Percentiles rank a stretch among this genome's conserved stretches.
These are phyloP conservation scores for Eucalyptus curtisii DNA, from an alignment of 345 rosid genomes.

Conservation along the genomic window DNA sequence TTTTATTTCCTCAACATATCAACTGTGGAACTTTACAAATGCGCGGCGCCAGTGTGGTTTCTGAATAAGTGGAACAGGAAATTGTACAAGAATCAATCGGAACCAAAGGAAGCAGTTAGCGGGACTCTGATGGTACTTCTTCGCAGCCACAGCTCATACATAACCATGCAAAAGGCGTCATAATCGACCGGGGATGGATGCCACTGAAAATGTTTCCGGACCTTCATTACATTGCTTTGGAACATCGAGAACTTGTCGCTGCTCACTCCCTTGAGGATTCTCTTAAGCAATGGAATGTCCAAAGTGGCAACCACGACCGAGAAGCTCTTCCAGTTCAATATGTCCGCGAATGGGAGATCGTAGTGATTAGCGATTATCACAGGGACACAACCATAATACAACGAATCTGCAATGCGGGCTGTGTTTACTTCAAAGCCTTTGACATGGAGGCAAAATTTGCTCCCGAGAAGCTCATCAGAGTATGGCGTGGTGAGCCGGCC, in stretches of 20 bases:
- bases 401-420: conserved; percentile 41
- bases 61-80: neutral
- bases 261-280: conserved; percentile 16
- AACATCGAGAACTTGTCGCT: conserved; percentile 5
- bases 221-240: conserved; percentile 28
- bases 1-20: neutral
- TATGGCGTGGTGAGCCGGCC: conserved; percentile 47
- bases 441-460: conserved; percentile 60
- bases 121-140: conserved; percentile 15
- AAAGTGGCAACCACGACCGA: conserved; percentile 25
- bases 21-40: neutral
- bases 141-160: conserved; percentile 50
- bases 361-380: conserved; percentile 49
- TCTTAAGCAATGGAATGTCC: conserved; percentile 42
- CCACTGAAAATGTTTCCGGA: conserved; percentile 47
- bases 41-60: neutral
- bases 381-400: conserved; percentile 41
- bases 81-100: neutral
- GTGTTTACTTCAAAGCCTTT: conserved; percentile 63
- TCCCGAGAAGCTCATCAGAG: conserved; percentile 28
- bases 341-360: conserved; percentile 41
- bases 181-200: conserved; percentile 22
- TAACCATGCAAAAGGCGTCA: conserved; percentile 39
- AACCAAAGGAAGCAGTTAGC: neutral
- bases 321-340: conserved; percentile 43